A percentile compares a stretch with the other conserved stretches of the same genome.
Evolutionary conservation across 2,329 filamentous ascomycete species (phyloP).

Genomic region (Thelonectria discophora): DNA sequence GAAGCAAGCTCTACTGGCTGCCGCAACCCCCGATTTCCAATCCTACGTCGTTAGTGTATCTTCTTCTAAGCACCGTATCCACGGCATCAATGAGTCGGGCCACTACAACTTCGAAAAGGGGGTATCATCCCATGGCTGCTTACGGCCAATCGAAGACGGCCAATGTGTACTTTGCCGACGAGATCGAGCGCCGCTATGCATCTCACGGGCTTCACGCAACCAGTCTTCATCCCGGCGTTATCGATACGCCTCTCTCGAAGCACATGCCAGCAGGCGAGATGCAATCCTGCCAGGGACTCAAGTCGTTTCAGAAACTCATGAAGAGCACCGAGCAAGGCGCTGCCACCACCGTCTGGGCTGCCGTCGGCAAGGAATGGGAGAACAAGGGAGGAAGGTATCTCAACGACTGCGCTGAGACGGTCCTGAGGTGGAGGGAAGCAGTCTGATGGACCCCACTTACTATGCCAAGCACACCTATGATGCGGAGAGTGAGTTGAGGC

Average conservation of each 20-base stretch:
- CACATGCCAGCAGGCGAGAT: neutral
- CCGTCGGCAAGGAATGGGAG: slow-evolving; percentile 33
- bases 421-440: neutral
- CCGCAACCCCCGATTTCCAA: slow-evolving; percentile 7
- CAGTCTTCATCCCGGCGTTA: slow-evolving; percentile 39
- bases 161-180: slow-evolving; percentile 56
- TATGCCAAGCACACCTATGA: slow-evolving; percentile 27
- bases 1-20: slow-evolving; percentile 15
- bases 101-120: slow-evolving; percentile 32
- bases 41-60: slow-evolving; percentile 18
- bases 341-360: slow-evolving; percentile 36
- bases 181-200: slow-evolving; percentile 13
- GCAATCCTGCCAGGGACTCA: neutral
- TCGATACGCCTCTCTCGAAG: slow-evolving; percentile 39
- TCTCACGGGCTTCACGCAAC: slow-evolving; percentile 47
- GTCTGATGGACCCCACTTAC: too few species aligned
- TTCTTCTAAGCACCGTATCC: neutral
- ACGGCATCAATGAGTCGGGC: slow-evolving; percentile 13
- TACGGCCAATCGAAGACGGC: slow-evolving; percentile 62
- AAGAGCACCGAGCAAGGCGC: slow-evolving; percentile 35
- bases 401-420: slow-evolving; percentile 23
- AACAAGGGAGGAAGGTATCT: slow-evolving; percentile 31
- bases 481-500: slow-evolving; percentile 20
- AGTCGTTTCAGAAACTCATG: neutral
- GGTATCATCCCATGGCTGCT: slow-evolving; percentile 43